Evolutionary conservation across 306 rosid genomes (phyloP).

Genomic region (Crotalaria pallida): DNA sequence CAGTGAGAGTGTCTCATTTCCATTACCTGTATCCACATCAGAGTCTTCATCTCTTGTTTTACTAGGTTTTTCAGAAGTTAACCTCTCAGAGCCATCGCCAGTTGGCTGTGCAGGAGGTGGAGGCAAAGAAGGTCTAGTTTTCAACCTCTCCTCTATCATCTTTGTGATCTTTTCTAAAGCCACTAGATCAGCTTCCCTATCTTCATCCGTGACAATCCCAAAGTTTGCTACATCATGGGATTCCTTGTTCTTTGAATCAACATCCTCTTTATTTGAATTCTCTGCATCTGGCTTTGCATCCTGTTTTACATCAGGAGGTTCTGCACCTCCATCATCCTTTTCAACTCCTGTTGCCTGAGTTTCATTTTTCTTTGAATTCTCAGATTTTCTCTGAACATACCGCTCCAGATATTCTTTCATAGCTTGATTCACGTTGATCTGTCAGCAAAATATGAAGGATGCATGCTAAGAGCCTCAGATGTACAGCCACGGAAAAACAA

Average conservation of each 20-base stretch:
- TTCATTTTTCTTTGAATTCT: constrained; percentile 61
- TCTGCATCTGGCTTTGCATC: constrained; percentile 40
- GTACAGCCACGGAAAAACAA: neutral
- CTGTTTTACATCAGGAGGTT: constrained; percentile 37
- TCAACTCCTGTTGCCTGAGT: constrained; percentile 40
- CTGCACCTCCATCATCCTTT: constrained; percentile 46
- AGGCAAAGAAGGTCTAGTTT: constrained; percentile 79
- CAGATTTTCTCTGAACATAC: constrained; percentile 65
- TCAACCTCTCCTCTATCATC: constrained; percentile 86
- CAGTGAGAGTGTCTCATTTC: constrained; percentile 25
- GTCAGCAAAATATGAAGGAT: constrained; percentile 18
- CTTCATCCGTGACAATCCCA: constrained; percentile 83
- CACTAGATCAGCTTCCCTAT: constrained; percentile 69
- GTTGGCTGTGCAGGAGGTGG: constrained; percentile 59
- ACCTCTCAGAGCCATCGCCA: constrained; percentile 40
- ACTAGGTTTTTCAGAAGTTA: constrained; percentile 44
- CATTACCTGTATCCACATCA: constrained; percentile 40
- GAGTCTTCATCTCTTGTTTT: constrained; percentile 77
- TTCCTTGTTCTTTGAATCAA: constrained; percentile 55
- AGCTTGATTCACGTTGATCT: constrained; percentile 74
- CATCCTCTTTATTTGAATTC: constrained; percentile 54
- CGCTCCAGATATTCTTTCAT: constrained; percentile 63
- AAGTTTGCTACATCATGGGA: constrained; percentile 48
- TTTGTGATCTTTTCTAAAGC: constrained; percentile 63
- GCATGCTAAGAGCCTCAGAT: constrained; percentile 12